Conservation (phyloP, 495 filamentous ascomycete species). For the Evansstolkia leycettana region DNA sequence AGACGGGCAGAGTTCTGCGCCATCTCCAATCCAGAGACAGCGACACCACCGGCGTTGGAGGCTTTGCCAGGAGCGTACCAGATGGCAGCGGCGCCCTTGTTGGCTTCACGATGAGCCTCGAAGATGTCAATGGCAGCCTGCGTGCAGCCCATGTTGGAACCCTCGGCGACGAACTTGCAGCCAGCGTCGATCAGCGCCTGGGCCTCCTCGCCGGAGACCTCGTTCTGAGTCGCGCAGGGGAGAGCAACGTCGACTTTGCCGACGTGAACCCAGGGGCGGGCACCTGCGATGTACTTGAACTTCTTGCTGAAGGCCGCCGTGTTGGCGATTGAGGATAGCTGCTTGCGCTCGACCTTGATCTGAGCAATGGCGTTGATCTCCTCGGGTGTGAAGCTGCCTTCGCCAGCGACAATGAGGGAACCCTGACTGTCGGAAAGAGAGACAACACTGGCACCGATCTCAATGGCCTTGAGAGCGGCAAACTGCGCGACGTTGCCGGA, state of each 20-base stretch:
- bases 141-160: slow-evolving; percentile 98
- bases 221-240: slow-evolving; percentile 93
- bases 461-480: slow-evolving; percentile 91
- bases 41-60: slow-evolving; percentile 95
- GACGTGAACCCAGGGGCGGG: slow-evolving; percentile 82
- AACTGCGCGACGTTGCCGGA: slow-evolving; percentile 98
- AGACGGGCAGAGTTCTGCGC: slow-evolving; percentile 88
- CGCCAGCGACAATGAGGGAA: slow-evolving; percentile 56
- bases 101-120: slow-evolving; percentile 64
- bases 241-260: slow-evolving; percentile 83
- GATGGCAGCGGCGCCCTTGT: slow-evolving; percentile 55
- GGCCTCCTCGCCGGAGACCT: slow-evolving; percentile 84
- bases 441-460: slow-evolving; percentile 85
- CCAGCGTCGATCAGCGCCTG: slow-evolving; percentile 65
- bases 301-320: slow-evolving; percentile 41
- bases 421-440: slow-evolving; percentile 93
- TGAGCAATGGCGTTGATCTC: slow-evolving; percentile 65
- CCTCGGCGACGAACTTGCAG: slow-evolving; percentile 75
- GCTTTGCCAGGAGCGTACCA: slow-evolving; percentile 95
- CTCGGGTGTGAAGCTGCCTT: slow-evolving; percentile 56
- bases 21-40: slow-evolving; percentile 97
- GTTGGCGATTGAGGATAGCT: slow-evolving; percentile 55
- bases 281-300: slow-evolving; percentile 82
- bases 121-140: slow-evolving; percentile 92
- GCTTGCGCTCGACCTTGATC: slow-evolving; percentile 78